Evolutionary conservation across 306 rosid species (phyloP), one percentile per base, ranked within the genome.

Genomic region (Sicyos baderoa): DNA sequence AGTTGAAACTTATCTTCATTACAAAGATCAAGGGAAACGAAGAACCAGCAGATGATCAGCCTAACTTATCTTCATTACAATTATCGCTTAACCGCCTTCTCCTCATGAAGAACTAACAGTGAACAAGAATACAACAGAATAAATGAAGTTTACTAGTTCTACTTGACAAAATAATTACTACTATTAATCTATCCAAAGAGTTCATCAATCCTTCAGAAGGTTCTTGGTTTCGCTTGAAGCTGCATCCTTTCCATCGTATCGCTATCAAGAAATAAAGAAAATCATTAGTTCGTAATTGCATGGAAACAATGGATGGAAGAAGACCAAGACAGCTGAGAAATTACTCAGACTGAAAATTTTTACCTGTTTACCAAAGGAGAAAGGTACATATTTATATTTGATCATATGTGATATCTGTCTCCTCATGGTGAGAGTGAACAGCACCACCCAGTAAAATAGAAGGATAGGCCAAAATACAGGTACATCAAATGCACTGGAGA

Each of bases 401-500:
- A 93, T 86, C 98, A 93, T 93, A 80, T 93, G 98, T 11, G 90
- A 48, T 75, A 93, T 89, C 71, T 93, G 98, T 74, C 87, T 88
- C 86, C 98, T 85, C 98, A 93, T 89, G 15, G 98, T 93, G 64
- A 87, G 88, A 5, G 83, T 73, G 79, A 89, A 88, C 13, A 93
- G 81, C 45, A 85, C 85, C 58, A 93, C 75, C 98, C 98, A 93
- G 76, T 93, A 93, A 84, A 93, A 86, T 60, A 93, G 88, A 52
- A 93, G 97, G 74, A 93, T 88, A 16, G 98, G 97, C 98, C 98
- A 93, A 70, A 93, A 93, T 55, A 93, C 98, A 3, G 98, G 98
- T 52, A 85, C 89, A 64, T 85, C 89, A 76, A 85, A 85, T 27
- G 79, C 87, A 22, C 83, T 78, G 71, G 76, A 77, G 80, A 87